Conservation (phyloP, 257 asterid genomes). For the Jaltomata sinuosa region DNA sequence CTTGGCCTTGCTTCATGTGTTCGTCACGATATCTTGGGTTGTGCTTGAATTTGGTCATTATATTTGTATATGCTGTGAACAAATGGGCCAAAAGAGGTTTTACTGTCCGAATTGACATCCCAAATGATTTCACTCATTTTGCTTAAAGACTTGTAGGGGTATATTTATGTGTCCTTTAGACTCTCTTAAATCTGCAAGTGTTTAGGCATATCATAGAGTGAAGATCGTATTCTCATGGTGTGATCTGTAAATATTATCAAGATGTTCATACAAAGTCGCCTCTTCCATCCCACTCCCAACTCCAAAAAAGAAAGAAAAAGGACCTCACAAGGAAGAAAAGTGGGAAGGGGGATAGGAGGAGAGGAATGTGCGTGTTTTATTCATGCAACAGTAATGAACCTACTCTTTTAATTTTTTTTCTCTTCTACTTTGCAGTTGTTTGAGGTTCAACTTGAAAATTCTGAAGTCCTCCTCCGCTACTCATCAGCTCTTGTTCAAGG, state of each 20-base stretch:
- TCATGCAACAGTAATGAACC: background rate
- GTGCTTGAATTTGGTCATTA: background rate
- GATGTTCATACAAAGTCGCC: background rate
- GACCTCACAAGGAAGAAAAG: background rate
- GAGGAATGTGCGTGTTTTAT: background rate
- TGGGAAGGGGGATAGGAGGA: background rate
- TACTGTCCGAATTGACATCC: background rate
- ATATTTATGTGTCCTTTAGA: background rate
- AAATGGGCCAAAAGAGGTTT: background rate
- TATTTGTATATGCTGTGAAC: background rate
- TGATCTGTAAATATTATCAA: background rate
- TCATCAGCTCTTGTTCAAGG: conserved; percentile 96
- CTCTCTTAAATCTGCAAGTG: background rate
- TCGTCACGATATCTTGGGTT: background rate
- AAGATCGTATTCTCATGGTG: background rate
- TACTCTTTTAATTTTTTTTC: background rate
- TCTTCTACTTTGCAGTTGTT: conserved; percentile 53
- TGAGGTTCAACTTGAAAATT: conserved; percentile 70
- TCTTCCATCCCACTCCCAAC: background rate
- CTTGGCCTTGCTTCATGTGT: background rate
- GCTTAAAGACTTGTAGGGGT: background rate
- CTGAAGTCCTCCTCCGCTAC: conserved; percentile 74
- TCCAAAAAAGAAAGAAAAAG: background rate
- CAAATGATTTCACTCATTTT: background rate
- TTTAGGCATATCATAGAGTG: background rate